Conservation (phyloP, 768 basidiomycete genomes). For the Pleurotus cornucopiae region DNA sequence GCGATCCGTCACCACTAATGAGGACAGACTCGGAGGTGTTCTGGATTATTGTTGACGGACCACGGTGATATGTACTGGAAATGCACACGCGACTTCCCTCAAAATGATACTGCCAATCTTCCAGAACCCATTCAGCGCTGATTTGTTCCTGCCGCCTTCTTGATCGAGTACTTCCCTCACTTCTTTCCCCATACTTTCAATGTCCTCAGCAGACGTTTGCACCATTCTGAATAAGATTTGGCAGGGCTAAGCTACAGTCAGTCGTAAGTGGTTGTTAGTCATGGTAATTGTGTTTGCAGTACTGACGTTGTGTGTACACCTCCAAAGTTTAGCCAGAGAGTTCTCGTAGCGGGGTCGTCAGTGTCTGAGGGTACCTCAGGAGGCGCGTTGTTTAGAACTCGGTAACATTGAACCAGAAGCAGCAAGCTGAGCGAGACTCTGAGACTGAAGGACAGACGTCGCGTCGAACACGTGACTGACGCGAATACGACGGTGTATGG, state of each 20-base stretch:
- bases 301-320: conserved; percentile 4
- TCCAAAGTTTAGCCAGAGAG: conserved; percentile 6
- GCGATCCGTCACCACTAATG: conserved; percentile 4
- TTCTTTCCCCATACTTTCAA: conserved; percentile 3
- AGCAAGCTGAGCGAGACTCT: too few species aligned
- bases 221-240: conserved; percentile 3
- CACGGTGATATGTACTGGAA: neutral
- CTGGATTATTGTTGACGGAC: too few species aligned
- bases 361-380: neutral
- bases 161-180: neutral
- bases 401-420: neutral
- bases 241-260: neutral
- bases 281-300: neutral
- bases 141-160: conserved; percentile 10
- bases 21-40: too few species aligned
- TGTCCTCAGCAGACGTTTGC: neutral
- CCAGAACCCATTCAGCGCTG: neutral
- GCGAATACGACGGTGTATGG: too few species aligned
- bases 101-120: conserved; percentile 7
- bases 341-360: neutral
- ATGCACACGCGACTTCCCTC: conserved; percentile 1
- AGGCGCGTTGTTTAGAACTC: neutral
- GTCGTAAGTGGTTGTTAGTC: neutral
- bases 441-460: too few species aligned
- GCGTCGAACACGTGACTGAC: too few species aligned